These are phyloP conservation scores for Phytophthora fragariaefolia DNA, from an alignment of 352 stramenopile genomes.

Conservation along the genomic window DNA sequence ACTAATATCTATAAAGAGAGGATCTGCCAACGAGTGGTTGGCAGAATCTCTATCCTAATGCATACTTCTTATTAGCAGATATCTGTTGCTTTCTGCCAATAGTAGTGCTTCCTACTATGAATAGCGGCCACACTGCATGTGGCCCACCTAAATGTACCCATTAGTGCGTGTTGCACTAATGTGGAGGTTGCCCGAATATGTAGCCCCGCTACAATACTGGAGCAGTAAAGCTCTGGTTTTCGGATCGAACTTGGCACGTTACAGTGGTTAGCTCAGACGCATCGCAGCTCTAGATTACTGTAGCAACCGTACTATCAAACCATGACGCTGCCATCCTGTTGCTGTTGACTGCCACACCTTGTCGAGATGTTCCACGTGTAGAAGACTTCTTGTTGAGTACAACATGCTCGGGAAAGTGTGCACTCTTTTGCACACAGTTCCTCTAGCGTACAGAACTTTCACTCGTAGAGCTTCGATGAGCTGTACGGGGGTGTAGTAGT, in stretches of 20 bases:
- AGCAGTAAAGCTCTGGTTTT: conserved; percentile 16
- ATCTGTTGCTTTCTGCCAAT: too few species aligned
- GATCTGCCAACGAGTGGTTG: too few species aligned
- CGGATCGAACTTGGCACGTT: conserved; percentile 8
- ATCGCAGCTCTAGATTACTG: conserved; percentile 26
- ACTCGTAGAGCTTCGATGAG: conserved; percentile 27
- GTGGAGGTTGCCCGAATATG: too few species aligned
- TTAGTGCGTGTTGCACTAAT: too few species aligned
- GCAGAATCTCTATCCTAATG: too few species aligned
- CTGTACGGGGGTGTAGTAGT: conserved; percentile 46
- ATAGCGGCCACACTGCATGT: too few species aligned
- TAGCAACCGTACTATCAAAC: conserved; percentile 31
- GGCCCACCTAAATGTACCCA: too few species aligned
- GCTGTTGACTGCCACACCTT: conserved; percentile 21
- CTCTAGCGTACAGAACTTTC: conserved; percentile 29
- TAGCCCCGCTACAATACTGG: too few species aligned
- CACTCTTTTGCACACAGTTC: conserved; percentile 28
- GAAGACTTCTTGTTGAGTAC: conserved; percentile 22
- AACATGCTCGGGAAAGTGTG: conserved; percentile 37
- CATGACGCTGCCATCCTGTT: conserved; percentile 32
- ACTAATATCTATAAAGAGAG: too few species aligned
- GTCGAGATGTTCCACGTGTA: conserved; percentile 5
- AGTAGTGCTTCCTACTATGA: too few species aligned
- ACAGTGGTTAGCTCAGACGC: conserved; percentile 28
- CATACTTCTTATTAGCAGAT: too few species aligned